Conservation (phyloP, 2,329 filamentous ascomycete genomes). For the Botrytis aclada region DNA sequence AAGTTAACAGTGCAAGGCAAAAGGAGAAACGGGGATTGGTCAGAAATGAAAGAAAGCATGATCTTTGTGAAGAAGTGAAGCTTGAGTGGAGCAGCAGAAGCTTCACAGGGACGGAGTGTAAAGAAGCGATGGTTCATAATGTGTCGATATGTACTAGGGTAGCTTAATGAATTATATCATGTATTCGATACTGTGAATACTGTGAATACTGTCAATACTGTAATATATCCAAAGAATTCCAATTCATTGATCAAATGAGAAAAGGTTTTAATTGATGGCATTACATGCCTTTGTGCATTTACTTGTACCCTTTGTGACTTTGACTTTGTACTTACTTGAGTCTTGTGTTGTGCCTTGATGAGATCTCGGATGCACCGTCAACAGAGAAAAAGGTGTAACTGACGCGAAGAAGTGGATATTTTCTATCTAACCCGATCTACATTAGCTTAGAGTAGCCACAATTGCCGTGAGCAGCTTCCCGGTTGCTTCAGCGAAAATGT, state of each 20-base stretch:
- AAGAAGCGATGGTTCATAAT: not conserved
- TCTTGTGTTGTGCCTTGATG: not conserved
- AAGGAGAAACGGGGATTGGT: not conserved
- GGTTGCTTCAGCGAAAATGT: not conserved
- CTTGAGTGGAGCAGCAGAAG: not conserved
- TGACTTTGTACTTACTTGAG: not conserved
- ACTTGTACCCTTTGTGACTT: not conserved
- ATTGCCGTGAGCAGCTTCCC: not conserved
- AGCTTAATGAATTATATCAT: too few relatives aligned
- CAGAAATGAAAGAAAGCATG: not conserved
- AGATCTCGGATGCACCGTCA: not conserved
- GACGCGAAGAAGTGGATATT: not conserved
- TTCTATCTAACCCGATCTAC: not conserved
- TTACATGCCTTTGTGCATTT: not conserved
- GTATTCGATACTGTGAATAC: not conserved
- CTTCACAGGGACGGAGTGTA: not conserved
- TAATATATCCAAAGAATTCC: not conserved
- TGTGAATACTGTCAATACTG: not conserved
- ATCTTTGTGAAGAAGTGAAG: not conserved
- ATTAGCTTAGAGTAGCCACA: not conserved
- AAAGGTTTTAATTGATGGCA: not conserved
- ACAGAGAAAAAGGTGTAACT: not conserved
- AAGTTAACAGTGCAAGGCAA: not conserved
- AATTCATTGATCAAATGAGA: not conserved
- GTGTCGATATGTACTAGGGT: not conserved